Evolutionary conservation across 176 grass and related monocot genomes (phyloP).

Genomic region (Puccinellia tenuiflora): DNA sequence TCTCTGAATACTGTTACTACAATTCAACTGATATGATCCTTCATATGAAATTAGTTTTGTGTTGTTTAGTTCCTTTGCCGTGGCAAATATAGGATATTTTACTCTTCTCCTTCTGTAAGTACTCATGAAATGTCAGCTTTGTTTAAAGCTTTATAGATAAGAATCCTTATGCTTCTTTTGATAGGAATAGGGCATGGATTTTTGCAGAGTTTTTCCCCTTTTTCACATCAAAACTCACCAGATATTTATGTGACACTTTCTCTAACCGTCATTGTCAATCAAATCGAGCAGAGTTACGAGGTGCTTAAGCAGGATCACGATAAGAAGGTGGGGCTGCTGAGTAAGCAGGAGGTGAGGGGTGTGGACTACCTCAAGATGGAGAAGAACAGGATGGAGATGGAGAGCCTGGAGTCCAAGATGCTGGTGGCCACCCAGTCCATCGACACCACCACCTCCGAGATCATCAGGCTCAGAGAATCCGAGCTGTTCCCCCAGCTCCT

Average conservation of each 20-base stretch:
- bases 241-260: background rate
- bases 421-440: slow-evolving; percentile 88
- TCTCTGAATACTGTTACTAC: background rate
- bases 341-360: slow-evolving; percentile 86
- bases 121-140: slow-evolving; percentile 9
- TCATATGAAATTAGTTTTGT: background rate
- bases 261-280: background rate
- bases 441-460: slow-evolving; percentile 91
- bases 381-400: slow-evolving; percentile 96
- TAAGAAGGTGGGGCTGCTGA: slow-evolving; percentile 70
- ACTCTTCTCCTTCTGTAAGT: background rate
- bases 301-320: slow-evolving; percentile 79
- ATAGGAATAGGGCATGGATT: background rate
- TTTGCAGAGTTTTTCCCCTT: background rate
- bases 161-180: slow-evolving; percentile 2
- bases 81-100: background rate
- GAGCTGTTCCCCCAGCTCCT: slow-evolving; percentile 97
- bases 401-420: slow-evolving; percentile 94
- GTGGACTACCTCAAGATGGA: slow-evolving; percentile 92
- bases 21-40: background rate
- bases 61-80: background rate
- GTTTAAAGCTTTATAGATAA: background rate
- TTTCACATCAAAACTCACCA: background rate
- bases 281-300: slow-evolving; percentile 56
- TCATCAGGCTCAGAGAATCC: slow-evolving; percentile 83